Evolutionary conservation across 208 protist species (phyloP), one percentile per base, ranked within the genome.

Genomic region (Herpetomonas samuelpessoai): DNA sequence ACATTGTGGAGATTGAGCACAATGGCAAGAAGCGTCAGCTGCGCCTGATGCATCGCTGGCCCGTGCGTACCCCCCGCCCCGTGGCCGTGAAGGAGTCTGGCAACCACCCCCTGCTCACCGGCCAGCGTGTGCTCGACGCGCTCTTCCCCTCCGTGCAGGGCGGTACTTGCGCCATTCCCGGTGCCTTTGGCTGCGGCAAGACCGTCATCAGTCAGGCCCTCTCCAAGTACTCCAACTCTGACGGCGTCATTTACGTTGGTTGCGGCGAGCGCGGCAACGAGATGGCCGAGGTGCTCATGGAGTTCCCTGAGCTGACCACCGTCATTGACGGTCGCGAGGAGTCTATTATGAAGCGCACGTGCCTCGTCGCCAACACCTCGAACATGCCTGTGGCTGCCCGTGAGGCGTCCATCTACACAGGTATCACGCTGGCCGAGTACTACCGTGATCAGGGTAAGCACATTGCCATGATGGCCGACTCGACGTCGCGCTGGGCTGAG

Each of bases 371-470:
- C 29, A 99, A 99, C 81, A 99, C 99, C 12, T 99, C 98, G 30
- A 99, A 99, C 88, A 99, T 99, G 99, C 98, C 99, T 22, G 99
- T 99, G 47, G 99, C 99, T 62, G 99, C 99, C 24, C 97, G 99
- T 93, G 98, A 99, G 89, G 99, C 99, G n/a, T 99, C 98, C 26
- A 99, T 99, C 68, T 99, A 99, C 82, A 99, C 99, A 41, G 97
- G 98, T 70, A 99, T 99, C 71, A 99, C 99, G 21, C 81, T 99
- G 0, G 96, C 99, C 28, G 99, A 99, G 83, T 99, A 99, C 87
- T 99, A 99, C 81, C 86, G 99, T 74, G 99, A 99, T 88, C 99
- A 99, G 98, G 99, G 99, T 61, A 95, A 98, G 66, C 97, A 99
- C 86, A 99, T 99, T 57, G 91, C 98, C 64, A 99, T 99, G 97